A percentile compares a stretch with the other conserved stretches of the same genome.
Evolutionary conservation across 1,284 basidiomycete species (phyloP).

Genomic region (Thecaphora frezii): DNA sequence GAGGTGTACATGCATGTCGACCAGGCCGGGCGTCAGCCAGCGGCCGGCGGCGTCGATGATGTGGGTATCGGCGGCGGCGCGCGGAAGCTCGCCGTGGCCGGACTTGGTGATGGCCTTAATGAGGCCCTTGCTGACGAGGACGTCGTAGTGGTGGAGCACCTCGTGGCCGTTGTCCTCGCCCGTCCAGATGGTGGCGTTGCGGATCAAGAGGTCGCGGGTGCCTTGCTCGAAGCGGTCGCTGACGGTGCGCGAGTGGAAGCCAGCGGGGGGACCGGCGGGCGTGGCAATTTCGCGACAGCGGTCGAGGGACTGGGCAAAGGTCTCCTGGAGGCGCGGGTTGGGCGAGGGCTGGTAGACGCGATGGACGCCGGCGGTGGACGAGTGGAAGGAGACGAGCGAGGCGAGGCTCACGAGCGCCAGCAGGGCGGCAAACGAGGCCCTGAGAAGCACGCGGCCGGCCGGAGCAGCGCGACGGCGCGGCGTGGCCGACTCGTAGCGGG

Average conservation of each 20-base stretch:
- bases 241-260: slow-evolving; percentile 65
- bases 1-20: slow-evolving; percentile 79
- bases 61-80: slow-evolving; percentile 3
- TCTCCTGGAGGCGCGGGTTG: slow-evolving; percentile 15
- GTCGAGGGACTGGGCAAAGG: slow-evolving; percentile 20
- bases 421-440: slow-evolving; percentile 2
- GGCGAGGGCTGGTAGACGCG: slow-evolving; percentile 25
- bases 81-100: not conserved
- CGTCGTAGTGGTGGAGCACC: slow-evolving; percentile 64
- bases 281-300: slow-evolving; percentile 29
- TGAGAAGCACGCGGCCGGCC: not conserved
- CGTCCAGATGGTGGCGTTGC: slow-evolving; percentile 79
- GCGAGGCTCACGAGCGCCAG: slow-evolving; percentile 17
- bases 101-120: slow-evolving; percentile 60
- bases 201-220: slow-evolving; percentile 70
- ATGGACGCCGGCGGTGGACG: slow-evolving; percentile 11
- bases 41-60: slow-evolving; percentile 36
- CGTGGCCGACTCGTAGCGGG: not conserved
- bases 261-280: slow-evolving; percentile 61
- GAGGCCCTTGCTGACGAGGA: slow-evolving; percentile 62
- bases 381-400: slow-evolving; percentile 18
- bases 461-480: not conserved
- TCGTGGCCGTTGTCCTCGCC: slow-evolving; percentile 71
- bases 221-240: slow-evolving; percentile 74
- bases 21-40: slow-evolving; percentile 63